These are phyloP conservation scores for Discostella stelligera DNA, from an alignment of 352 stramenopile species.

Conservation along the genomic window DNA sequence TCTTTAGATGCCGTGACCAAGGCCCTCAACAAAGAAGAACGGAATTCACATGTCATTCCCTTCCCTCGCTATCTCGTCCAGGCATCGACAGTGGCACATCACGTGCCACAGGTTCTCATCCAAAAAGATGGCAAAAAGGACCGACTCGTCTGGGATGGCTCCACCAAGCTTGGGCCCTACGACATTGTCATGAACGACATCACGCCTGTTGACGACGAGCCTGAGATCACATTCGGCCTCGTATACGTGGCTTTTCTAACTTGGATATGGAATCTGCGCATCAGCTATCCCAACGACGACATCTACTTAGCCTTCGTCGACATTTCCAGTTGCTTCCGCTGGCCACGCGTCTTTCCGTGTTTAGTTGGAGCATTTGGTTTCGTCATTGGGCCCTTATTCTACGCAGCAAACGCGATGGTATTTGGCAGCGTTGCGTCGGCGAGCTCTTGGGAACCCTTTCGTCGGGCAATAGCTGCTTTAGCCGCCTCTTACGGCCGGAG, in stretches of 20 bases:
- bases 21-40: slow-evolving; percentile 5
- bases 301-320: background rate
- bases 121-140: background rate
- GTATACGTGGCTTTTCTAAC: background rate
- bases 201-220: background rate
- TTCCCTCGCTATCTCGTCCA: background rate
- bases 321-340: slow-evolving; percentile 1
- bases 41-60: background rate
- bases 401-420: too few relatives aligned
- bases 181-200: slow-evolving; percentile 2
- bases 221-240: background rate
- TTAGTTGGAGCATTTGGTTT: background rate
- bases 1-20: slow-evolving; percentile 9
- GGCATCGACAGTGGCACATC: too few relatives aligned
- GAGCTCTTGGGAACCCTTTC: background rate
- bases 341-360: background rate
- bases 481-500: too few relatives aligned
- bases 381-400: background rate
- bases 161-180: too few relatives aligned
- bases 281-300: background rate
- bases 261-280: background rate
- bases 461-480: background rate
- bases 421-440: background rate
- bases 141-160: background rate
- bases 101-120: too few relatives aligned